phyloP scores from a whole-genome alignment of 2,329 filamentous ascomycete genomes.

The Aspergillus cejpii region DNA sequence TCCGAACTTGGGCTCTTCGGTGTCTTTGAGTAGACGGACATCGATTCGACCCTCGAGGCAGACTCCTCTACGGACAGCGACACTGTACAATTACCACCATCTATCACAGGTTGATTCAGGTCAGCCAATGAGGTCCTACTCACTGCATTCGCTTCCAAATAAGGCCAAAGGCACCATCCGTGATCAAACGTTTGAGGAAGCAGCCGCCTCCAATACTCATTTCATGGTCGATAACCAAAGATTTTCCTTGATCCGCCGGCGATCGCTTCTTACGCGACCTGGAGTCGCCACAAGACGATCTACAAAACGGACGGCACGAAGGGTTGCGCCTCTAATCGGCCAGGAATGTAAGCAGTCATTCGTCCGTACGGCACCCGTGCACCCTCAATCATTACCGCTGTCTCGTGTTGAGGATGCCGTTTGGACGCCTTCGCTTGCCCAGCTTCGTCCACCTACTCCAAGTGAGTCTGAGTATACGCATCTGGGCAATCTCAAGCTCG shows the following conservation, averaged over 20 bases:
- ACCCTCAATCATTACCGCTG: constrained; percentile 20
- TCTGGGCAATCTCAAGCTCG: constrained; percentile 36
- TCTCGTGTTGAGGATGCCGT: constrained; percentile 8
- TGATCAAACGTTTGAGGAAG: constrained; percentile 22
- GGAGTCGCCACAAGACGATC: constrained; percentile 33
- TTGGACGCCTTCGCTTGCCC: constrained; percentile 9
- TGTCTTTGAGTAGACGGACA: constrained; percentile 15
- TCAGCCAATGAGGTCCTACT: constrained; percentile 26
- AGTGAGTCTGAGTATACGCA: constrained; percentile 34
- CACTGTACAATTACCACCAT: constrained; percentile 10
- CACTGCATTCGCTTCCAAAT: constrained; percentile 24
- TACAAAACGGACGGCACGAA: constrained; percentile 18
- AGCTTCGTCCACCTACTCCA: constrained; percentile 22
- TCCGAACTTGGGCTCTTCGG: constrained; percentile 6
- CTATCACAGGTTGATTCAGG: constrained; percentile 10
- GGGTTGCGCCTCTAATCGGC: constrained; percentile 21
- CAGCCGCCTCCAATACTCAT: constrained; percentile 30
- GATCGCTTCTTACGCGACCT: constrained; percentile 32
- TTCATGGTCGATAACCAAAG: constrained; percentile 30
- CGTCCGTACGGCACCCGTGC: constrained; percentile 2
- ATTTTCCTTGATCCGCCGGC: constrained; percentile 34
- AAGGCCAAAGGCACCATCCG: constrained; percentile 21
- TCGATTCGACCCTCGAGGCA: constrained; percentile 17
- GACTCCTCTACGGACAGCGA: constrained; percentile 19
- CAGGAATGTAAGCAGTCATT: constrained; percentile 17